Evolutionary conservation across 2,329 filamentous ascomycete genomes (phyloP), one percentile per base, ranked within the genome.

Genomic region (Aureobasidium sp.): DNA sequence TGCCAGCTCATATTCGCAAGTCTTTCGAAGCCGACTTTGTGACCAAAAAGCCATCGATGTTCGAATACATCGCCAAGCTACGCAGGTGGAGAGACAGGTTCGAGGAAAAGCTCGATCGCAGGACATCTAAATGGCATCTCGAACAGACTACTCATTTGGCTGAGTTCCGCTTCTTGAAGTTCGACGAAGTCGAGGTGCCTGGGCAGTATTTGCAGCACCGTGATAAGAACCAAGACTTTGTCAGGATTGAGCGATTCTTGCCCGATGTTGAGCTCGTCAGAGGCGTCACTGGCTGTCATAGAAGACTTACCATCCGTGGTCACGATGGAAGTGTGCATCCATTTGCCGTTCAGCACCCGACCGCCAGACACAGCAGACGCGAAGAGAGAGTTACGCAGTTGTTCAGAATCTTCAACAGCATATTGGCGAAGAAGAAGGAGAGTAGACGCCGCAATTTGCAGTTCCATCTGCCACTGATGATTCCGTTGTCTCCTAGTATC

Each of bases 21-120:
- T 91, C 92, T 0, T 99, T 99, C 68, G 94, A 99, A 74, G 87
- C 86, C n/a, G 94, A 99, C 75, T 99, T 99, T 74, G 94, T 99
- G 15, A 80, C 85, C 61, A 89, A 92, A 71, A 97, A 96, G 75
- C 95, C 94, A 3, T 97, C 92, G 1, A 97, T 99, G 91, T 89
- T 89, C 72, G 92, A 97, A 73, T 99, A 99, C 78, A 97, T 99
- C 65, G 91, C 96, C 74, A 97, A 97, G 74, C 80, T 99, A 58
- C 88, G 94, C 49, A 89, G 87, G 68, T 99, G 94, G 94, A 86
- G 95, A 59, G 94, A 97, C 76, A 94, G 96, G 73, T 97, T 99
- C 68, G 94, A 97, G 73, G 92, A 97, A 78, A 96, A 96, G 74
- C 85, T 99, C 53, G 94, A 99, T 72, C 88, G 92, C 22, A 85